These are phyloP conservation scores for Paramecium bursaria DNA, from an alignment of 73 alveolate genomes.

Conservation along the genomic window DNA sequence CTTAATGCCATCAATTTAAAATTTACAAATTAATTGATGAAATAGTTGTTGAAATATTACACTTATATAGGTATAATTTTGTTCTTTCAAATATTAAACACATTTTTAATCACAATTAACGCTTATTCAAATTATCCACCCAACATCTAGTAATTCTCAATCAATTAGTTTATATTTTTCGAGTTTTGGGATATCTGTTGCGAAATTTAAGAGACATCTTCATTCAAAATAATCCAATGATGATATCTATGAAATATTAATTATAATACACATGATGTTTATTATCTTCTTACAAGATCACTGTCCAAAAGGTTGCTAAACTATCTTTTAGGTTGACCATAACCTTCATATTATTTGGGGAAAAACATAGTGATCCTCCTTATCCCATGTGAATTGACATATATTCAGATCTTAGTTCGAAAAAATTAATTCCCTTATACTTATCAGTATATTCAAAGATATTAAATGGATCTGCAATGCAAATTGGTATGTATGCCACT, in stretches of 20 bases:
- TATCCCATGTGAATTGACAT: constrained; percentile 43
- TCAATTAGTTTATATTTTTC: background rate
- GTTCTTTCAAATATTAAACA: too few species aligned
- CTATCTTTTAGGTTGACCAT: constrained; percentile 15
- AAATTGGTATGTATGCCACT: constrained; percentile 2
- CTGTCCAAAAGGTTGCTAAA: constrained; percentile 41
- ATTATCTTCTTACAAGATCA: constrained; percentile 17
- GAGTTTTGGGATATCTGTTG: background rate
- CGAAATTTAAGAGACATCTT: constrained; percentile 3
- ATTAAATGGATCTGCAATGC: constrained; percentile 22
- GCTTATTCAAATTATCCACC: too few species aligned
- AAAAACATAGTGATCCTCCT: constrained; percentile 48
- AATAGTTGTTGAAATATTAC: too few species aligned
- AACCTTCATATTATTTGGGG: constrained; percentile 55
- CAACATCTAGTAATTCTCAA: too few species aligned
- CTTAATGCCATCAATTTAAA: too few species aligned
- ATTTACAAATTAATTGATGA: too few species aligned
- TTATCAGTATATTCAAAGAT: constrained; percentile 35
- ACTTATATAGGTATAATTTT: too few species aligned
- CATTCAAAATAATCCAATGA: constrained; percentile 43
- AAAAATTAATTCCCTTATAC: constrained; percentile 15
- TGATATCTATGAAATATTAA: background rate
- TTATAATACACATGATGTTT: background rate
- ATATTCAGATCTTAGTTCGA: constrained; percentile 34
- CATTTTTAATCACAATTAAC: too few species aligned